Evolutionary conservation across 305 asterid genomes (phyloP).

Genomic region (Fraxinus floribunda): DNA sequence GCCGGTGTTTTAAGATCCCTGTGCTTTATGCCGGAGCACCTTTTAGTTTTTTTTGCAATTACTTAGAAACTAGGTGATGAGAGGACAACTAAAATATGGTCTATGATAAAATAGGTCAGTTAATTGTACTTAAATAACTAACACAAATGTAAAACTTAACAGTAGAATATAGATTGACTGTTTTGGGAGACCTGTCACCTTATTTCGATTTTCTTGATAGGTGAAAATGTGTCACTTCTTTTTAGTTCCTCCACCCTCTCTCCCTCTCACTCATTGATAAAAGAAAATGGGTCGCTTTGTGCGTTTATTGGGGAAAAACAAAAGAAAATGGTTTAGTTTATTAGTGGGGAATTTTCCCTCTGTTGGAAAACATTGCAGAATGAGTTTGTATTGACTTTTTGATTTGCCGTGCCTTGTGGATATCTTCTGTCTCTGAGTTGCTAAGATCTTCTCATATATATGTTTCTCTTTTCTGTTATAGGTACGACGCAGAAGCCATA

Average conservation of each 20-base stretch:
- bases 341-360: background rate
- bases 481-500: slow-evolving; percentile 53
- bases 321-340: background rate
- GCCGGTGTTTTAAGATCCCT: slow-evolving; percentile 5
- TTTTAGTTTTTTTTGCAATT: background rate
- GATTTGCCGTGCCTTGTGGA: background rate
- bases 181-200: background rate
- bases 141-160: background rate
- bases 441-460: background rate
- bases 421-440: slow-evolving; percentile 11
- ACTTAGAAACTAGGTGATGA: background rate
- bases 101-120: background rate
- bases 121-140: background rate
- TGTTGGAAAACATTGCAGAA: slow-evolving; percentile 6
- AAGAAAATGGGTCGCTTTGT: background rate
- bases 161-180: background rate
- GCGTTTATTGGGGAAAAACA: background rate
- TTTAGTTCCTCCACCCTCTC: background rate
- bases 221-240: background rate
- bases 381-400: background rate
- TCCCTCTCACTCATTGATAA: background rate
- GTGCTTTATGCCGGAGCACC: background rate
- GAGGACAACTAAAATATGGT: slow-evolving; percentile 12
- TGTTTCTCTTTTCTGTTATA: slow-evolving; percentile 16
- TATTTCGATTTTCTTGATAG: slow-evolving; percentile 13